These are phyloP conservation scores for Aureobasidium namibiae DNA, from an alignment of 2,329 filamentous ascomycete genomes.

Conservation along the genomic window DNA sequence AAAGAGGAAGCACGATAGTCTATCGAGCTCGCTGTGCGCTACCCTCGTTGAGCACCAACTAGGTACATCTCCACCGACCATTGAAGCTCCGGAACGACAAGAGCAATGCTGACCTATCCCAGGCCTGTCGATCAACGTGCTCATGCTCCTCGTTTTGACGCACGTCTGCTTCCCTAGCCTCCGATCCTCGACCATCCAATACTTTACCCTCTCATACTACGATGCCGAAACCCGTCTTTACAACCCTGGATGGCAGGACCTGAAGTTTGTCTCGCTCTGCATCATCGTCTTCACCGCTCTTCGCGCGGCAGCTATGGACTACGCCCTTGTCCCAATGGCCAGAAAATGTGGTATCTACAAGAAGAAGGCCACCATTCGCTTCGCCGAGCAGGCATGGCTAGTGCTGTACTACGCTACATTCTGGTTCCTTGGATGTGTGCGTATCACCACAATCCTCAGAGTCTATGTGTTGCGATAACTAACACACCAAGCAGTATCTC, in stretches of 20 bases:
- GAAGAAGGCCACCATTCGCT: conserved; percentile 68
- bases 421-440: conserved; percentile 65
- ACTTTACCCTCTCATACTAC: conserved; percentile 80
- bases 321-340: conserved; percentile 71
- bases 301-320: conserved; percentile 78
- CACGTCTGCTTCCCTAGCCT: conserved; percentile 77
- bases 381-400: conserved; percentile 92
- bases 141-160: conserved; percentile 73
- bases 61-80: conserved; percentile 19
- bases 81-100: neutral
- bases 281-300: conserved; percentile 81
- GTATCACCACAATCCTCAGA: neutral
- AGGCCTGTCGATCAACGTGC: conserved; percentile 80
- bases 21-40: conserved; percentile 25
- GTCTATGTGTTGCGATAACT: neutral
- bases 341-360: conserved; percentile 63
- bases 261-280: conserved; percentile 67
- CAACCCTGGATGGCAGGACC: conserved; percentile 69
- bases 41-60: conserved; percentile 36
- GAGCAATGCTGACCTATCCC: neutral
- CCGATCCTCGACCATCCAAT: conserved; percentile 71
- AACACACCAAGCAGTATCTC: conserved; percentile 55
- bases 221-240: conserved; percentile 62
- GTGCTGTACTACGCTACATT: conserved; percentile 74
- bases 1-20: conserved; percentile 23